These are phyloP conservation scores for Trichoderma cornu-damae DNA, from an alignment of 2,329 filamentous ascomycete species.

Conservation along the genomic window DNA sequence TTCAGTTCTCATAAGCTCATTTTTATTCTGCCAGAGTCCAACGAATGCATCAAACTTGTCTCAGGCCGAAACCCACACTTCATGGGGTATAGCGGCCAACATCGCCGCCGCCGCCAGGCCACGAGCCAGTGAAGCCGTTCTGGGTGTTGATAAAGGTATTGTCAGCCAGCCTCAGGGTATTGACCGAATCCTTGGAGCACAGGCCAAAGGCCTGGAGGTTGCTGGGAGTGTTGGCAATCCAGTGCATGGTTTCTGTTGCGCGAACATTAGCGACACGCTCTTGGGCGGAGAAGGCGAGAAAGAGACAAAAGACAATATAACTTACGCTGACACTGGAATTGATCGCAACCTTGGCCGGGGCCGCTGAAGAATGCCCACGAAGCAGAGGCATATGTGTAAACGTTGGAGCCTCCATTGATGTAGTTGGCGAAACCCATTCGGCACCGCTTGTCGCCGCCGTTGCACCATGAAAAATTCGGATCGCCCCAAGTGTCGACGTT, in stretches of 20 bases:
- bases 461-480: slow-evolving; percentile 40
- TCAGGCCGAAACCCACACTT: too few relatives aligned
- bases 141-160: slow-evolving; percentile 31
- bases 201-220: slow-evolving; percentile 40
- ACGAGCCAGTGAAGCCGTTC: slow-evolving; percentile 34
- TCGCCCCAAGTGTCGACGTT: slow-evolving; percentile 37
- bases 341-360: slow-evolving; percentile 32
- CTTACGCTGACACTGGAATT: slow-evolving; percentile 33
- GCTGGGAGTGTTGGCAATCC: slow-evolving; percentile 34
- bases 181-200: slow-evolving; percentile 37
- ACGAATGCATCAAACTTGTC: too few relatives aligned
- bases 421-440: slow-evolving; percentile 41
- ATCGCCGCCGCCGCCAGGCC: slow-evolving; percentile 31
- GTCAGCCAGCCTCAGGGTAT: slow-evolving; percentile 34
- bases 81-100: slow-evolving; percentile 36
- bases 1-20: too few relatives aligned
- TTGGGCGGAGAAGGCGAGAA: too few relatives aligned
- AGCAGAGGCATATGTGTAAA: slow-evolving; percentile 40
- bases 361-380: slow-evolving; percentile 42
- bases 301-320: not conserved
- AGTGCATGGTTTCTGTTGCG: slow-evolving; percentile 32
- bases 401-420: slow-evolving; percentile 38
- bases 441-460: slow-evolving; percentile 34
- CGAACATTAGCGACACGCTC: not conserved
- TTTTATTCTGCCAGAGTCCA: too few relatives aligned